Percentiles rank a stretch among this genome's conserved stretches.
Evolutionary conservation across 257 asterid species (phyloP).

Genomic region (Oldenlandia corymbosa): DNA sequence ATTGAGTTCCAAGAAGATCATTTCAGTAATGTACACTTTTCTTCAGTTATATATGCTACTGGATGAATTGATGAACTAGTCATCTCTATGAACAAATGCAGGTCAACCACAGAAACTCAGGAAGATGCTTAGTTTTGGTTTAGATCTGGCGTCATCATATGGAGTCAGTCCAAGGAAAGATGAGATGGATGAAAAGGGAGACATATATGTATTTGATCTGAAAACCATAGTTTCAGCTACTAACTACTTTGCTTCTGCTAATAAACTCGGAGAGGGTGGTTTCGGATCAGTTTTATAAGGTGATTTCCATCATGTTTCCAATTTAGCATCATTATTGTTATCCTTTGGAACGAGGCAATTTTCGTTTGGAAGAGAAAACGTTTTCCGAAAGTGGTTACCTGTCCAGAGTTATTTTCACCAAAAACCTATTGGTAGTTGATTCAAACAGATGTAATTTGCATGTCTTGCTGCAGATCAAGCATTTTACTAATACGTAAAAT

Average conservation of each 20-base stretch:
- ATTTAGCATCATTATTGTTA: no score
- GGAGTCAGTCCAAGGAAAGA: constrained; percentile 9
- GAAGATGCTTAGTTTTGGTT: neutral
- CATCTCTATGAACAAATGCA: neutral
- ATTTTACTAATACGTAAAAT: neutral
- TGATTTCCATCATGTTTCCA: neutral
- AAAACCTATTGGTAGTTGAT: no score
- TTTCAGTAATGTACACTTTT: neutral
- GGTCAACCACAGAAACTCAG: neutral
- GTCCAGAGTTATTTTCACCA: no score
- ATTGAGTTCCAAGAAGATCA: neutral
- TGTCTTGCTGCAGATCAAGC: neutral
- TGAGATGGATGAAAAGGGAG: constrained; percentile 12
- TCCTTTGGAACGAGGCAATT: no score
- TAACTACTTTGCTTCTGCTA: constrained; percentile 14
- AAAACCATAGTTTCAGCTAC: constrained; percentile 19
- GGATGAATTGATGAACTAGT: neutral
- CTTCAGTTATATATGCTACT: neutral
- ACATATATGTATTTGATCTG: constrained; percentile 17
- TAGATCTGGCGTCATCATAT: constrained; percentile 11
- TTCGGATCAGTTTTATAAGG: constrained; percentile 30
- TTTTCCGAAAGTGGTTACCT: no score
- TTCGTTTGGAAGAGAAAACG: no score
- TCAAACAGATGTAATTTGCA: no score
- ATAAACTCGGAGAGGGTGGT: constrained; percentile 30